Evolutionary conservation across 805 yeast species (phyloP).

Genomic region (Pichia cephalocereana): DNA sequence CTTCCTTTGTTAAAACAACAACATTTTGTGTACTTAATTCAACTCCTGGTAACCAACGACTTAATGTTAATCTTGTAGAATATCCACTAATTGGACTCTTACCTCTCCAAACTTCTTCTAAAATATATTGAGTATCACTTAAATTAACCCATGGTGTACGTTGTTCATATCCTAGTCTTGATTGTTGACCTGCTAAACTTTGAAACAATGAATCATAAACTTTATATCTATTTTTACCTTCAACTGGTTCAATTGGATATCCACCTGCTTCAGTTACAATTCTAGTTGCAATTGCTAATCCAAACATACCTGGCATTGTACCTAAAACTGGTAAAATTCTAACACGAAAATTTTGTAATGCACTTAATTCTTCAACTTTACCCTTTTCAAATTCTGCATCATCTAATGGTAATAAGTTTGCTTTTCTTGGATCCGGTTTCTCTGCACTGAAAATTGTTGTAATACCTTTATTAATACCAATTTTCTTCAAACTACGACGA

Average conservation of each 20-base stretch:
- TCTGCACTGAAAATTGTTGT: slow-evolving; percentile 91
- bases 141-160: slow-evolving; percentile 59
- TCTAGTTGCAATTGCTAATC: slow-evolving; percentile 80
- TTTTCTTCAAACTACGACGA: slow-evolving; percentile 70
- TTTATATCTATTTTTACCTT: slow-evolving; percentile 81
- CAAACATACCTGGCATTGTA: slow-evolving; percentile 95
- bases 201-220: slow-evolving; percentile 77
- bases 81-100: slow-evolving; percentile 81
- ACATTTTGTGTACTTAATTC: slow-evolving; percentile 68
- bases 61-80: slow-evolving; percentile 68
- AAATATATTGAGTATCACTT: slow-evolving; percentile 67
- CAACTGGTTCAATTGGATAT: slow-evolving; percentile 84
- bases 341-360: slow-evolving; percentile 83
- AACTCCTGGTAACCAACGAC: slow-evolving; percentile 72
- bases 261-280: slow-evolving; percentile 73
- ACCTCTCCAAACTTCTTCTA: slow-evolving; percentile 91
- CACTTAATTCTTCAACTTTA: slow-evolving; percentile 76
- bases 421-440: slow-evolving; percentile 94
- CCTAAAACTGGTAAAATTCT: slow-evolving; percentile 94
- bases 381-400: slow-evolving; percentile 77
- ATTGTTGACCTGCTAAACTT: slow-evolving; percentile 78
- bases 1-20: slow-evolving; percentile 83
- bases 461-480: slow-evolving; percentile 67
- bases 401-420: slow-evolving; percentile 74
- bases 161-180: slow-evolving; percentile 67